These are phyloP conservation scores for Nyctanthes arbortristis DNA, from an alignment of 257 asterid species.

Conservation along the genomic window DNA sequence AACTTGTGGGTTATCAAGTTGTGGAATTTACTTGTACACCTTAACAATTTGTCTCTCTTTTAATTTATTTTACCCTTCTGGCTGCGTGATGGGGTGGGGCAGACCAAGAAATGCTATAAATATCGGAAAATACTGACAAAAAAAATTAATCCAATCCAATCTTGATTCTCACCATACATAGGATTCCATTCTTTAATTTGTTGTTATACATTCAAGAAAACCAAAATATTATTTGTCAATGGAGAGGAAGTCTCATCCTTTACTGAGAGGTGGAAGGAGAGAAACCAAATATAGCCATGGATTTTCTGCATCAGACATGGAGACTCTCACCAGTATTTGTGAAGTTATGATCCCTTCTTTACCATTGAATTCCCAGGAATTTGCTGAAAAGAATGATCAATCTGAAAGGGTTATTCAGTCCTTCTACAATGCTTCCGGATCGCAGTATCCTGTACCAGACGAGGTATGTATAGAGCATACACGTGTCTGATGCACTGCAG, in stretches of 20 bases:
- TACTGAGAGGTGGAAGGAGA: constrained; percentile 71
- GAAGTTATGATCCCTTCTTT: constrained; percentile 61
- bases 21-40: neutral
- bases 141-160: too few species aligned
- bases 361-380: constrained; percentile 2
- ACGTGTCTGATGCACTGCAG: neutral
- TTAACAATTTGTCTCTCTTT: neutral
- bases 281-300: constrained; percentile 75
- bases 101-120: neutral
- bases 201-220: neutral
- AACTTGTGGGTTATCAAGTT: constrained; percentile 1
- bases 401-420: constrained; percentile 26
- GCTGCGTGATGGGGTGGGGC: neutral
- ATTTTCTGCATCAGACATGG: constrained; percentile 46
- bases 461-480: constrained; percentile 46
- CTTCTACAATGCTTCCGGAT: constrained; percentile 47
- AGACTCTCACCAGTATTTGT: constrained; percentile 46
- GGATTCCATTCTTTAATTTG: neutral
- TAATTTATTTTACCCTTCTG: neutral
- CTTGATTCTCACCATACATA: neutral
- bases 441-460: constrained; percentile 78
- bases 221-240: constrained; percentile 24
- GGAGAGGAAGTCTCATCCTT: constrained; percentile 56
- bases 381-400: constrained; percentile 6
- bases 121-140: neutral